Conservation (phyloP, 495 filamentous ascomycete genomes). For the Neurospora sp. region DNA sequence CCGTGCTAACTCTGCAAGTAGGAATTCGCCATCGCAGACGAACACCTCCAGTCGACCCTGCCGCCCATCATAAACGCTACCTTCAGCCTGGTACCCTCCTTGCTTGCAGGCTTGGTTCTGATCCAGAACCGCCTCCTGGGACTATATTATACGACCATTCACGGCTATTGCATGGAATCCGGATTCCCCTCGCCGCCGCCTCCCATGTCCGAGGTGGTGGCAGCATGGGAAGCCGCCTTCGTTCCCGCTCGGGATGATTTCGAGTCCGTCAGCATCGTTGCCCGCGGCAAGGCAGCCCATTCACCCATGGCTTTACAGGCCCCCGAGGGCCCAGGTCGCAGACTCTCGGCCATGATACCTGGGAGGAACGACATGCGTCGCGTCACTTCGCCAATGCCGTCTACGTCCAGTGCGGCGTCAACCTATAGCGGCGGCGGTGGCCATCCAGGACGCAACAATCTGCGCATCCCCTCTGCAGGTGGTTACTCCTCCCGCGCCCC, state of each 20-base stretch:
- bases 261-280: conserved; percentile 62
- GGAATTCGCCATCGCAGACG: conserved; percentile 77
- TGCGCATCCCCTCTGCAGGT: conserved; percentile 27
- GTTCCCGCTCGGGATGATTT: conserved; percentile 56
- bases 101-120: conserved; percentile 64
- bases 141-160: conserved; percentile 73
- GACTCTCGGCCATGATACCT: conserved; percentile 26
- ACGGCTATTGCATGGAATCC: conserved; percentile 64
- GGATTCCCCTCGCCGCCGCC: conserved; percentile 66
- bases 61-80: conserved; percentile 65
- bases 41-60: conserved; percentile 63
- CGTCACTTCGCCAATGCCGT: neutral
- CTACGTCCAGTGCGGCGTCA: neutral
- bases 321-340: conserved; percentile 20
- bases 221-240: conserved; percentile 58
- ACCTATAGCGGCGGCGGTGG: neutral
- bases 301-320: conserved; percentile 40
- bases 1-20: conserved; percentile 25
- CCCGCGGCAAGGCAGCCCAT: conserved; percentile 65
- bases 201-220: conserved; percentile 60
- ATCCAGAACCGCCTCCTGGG: conserved; percentile 78
- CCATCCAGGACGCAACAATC: conserved; percentile 3
- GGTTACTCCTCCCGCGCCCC: neutral
- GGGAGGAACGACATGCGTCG: conserved; percentile 4
- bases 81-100: conserved; percentile 68